These are phyloP conservation scores for Lathyrus tuberosus DNA, from an alignment of 306 rosid genomes.

Conservation along the genomic window DNA sequence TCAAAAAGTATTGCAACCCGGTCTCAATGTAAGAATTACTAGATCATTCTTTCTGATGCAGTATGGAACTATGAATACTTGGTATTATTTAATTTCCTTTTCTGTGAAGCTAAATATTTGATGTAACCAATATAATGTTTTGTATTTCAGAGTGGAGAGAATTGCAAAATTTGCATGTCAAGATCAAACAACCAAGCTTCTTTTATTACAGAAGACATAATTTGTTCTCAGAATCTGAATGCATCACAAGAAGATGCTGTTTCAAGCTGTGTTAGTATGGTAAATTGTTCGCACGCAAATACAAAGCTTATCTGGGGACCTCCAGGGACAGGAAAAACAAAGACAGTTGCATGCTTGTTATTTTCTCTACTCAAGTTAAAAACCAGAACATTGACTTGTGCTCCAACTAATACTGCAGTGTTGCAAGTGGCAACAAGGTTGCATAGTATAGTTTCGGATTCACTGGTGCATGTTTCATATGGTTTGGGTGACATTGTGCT, in stretches of 20 bases:
- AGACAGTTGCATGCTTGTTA: conserved; percentile 52
- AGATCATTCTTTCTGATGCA: not conserved
- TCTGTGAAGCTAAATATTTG: not conserved
- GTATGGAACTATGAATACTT: not conserved
- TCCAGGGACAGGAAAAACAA: conserved; percentile 73
- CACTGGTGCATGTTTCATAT: conserved; percentile 2
- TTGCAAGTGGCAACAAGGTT: conserved; percentile 49
- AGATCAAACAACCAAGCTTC: not conserved
- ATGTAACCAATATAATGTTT: not conserved
- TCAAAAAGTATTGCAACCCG: conserved; percentile 34
- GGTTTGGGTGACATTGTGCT: conserved; percentile 32
- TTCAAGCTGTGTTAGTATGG: conserved; percentile 44
- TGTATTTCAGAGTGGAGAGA: not conserved
- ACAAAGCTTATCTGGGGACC: conserved; percentile 72
- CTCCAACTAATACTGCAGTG: conserved; percentile 42
- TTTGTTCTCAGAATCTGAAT: conserved; percentile 45
- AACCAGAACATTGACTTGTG: conserved; percentile 56
- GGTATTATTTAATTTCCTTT: not conserved
- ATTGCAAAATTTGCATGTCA: not conserved
- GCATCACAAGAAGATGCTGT: conserved; percentile 51
- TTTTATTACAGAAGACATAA: not conserved
- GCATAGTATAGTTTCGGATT: conserved; percentile 3
- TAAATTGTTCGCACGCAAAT: conserved; percentile 38
- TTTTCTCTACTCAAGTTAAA: conserved; percentile 39
- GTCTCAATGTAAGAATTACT: conserved; percentile 34